Evolutionary conservation across 164 flowering plant genomes (phyloP), one percentile per base, ranked within the genome.

Genomic region (Saururus chinensis): DNA sequence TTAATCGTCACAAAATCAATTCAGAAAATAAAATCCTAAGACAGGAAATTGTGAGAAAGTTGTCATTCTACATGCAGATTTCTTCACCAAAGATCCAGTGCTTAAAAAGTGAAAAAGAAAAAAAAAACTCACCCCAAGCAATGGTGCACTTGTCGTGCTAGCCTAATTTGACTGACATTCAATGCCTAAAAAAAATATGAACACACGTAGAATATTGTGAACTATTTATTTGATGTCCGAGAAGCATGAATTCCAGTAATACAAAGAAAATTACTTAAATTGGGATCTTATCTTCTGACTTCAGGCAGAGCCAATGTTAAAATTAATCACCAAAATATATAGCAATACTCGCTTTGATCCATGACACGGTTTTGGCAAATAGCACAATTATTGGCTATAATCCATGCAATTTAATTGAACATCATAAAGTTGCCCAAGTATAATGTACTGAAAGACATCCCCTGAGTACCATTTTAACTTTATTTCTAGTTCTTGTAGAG

Each of bases 101-200:
- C 17, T 12, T 17, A n/a, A 45, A 45, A 45, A 17, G n/a, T 45
- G 7, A 9, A 12, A 45, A 45, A 45, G n/a, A 4, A 45, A 45
- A 54, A 55, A 55, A 17, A 20, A 55, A 23, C 79, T 40, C 73
- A 84, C 89, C 89, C 89, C 87, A 86, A 54, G 92, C 85, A 58
- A 83, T 86, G 2, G 96, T 89, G 77, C 96, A 87, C 93, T 87
- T 0, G 93, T 87, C 4, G 87, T 86, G 42, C 96, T 89, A 19
- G 89, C 96, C 65, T 87, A 93, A 73, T 86, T 86, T 12, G 92
- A 92, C 70, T 83, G 92, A 58, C 92, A 86, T 69, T 84, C 92
- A 19, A 88, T 86, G 64, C 95, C 95, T 88, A 57, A 12, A 16
- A 37, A 57, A 45, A 57, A n/a, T n/a, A 56, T 0, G 59, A 62